These are phyloP conservation scores for Sarocladium oryzae DNA, from an alignment of 2,329 filamentous ascomycete species.

Conservation along the genomic window DNA sequence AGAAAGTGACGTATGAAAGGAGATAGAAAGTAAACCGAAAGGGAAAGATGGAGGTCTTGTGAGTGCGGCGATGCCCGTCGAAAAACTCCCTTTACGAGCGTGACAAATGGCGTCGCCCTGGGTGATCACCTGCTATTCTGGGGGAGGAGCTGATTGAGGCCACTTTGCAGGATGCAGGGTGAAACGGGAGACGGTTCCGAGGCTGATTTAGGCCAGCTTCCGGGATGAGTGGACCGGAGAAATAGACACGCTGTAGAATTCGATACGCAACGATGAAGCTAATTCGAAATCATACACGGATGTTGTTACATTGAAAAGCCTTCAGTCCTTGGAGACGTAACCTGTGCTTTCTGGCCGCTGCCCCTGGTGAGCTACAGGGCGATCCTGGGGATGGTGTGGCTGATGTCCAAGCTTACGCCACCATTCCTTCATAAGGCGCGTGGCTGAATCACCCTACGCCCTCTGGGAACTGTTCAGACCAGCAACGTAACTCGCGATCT, in stretches of 20 bases:
- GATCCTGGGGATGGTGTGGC: conserved; percentile 3
- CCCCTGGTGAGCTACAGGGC: not conserved
- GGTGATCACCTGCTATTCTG: not conserved
- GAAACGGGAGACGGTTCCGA: not conserved
- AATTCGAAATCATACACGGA: not conserved
- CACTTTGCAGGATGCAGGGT: conserved; percentile 9
- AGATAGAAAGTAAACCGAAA: not conserved
- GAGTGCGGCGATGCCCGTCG: too few species aligned
- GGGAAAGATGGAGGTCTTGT: too few species aligned
- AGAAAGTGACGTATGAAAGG: not conserved
- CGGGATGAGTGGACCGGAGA: not conserved
- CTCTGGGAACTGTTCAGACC: too few species aligned
- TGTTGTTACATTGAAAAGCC: not conserved
- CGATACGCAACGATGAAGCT: not conserved
- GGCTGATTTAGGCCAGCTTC: not conserved
- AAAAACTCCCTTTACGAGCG: not conserved
- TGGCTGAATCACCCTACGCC: too few species aligned
- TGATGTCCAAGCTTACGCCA: conserved; percentile 5
- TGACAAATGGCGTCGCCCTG: not conserved
- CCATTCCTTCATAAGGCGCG: too few species aligned
- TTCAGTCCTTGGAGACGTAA: not conserved
- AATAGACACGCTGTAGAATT: conserved; percentile 1
- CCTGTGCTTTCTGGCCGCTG: not conserved
- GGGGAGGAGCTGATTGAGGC: not conserved
- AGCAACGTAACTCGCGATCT: too few species aligned